These are phyloP conservation scores for Phytophthora sp. DNA, from an alignment of 352 stramenopile genomes.

Conservation along the genomic window DNA sequence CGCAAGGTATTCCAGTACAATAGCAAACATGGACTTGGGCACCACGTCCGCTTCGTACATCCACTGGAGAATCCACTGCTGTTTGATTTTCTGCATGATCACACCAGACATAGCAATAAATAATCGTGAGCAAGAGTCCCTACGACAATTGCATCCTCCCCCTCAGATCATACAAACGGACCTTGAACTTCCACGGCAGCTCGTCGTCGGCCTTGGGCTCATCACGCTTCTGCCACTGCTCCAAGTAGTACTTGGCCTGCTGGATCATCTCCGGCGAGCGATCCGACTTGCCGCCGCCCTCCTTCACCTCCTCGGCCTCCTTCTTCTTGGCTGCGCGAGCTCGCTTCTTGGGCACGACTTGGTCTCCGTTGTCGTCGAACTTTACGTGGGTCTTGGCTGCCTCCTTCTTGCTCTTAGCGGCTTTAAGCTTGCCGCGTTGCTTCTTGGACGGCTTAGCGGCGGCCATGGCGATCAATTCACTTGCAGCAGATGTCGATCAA, in stretches of 20 bases:
- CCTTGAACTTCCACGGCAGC: slow-evolving; percentile 85
- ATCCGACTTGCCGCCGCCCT: slow-evolving; percentile 70
- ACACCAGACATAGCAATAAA: slow-evolving; percentile 9
- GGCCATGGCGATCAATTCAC: slow-evolving; percentile 40
- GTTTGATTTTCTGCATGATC: slow-evolving; percentile 73
- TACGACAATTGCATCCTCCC: too few relatives aligned
- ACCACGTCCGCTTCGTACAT: slow-evolving; percentile 87
- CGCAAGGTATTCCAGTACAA: slow-evolving; percentile 75
- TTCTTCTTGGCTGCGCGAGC: slow-evolving; percentile 34
- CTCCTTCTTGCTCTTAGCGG: slow-evolving; percentile 28
- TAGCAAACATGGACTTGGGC: slow-evolving; percentile 79
- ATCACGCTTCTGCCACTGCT: slow-evolving; percentile 73
- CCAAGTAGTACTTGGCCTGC: slow-evolving; percentile 81
- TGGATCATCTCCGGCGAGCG: slow-evolving; percentile 82
- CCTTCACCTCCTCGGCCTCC: slow-evolving; percentile 32
- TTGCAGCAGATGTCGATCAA: background rate
- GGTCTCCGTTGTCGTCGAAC: slow-evolving; percentile 69
- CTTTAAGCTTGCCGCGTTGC: slow-evolving; percentile 76
- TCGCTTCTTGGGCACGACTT: slow-evolving; percentile 56
- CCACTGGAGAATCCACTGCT: slow-evolving; percentile 82
- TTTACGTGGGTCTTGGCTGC: slow-evolving; percentile 61
- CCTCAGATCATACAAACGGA: slow-evolving; percentile 16
- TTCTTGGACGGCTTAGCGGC: slow-evolving; percentile 78
- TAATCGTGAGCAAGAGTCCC: too few relatives aligned
- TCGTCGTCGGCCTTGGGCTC: slow-evolving; percentile 58